phyloP scores from a whole-genome alignment of 2,329 filamentous ascomycete species.

The Cordyceps cicadae region DNA sequence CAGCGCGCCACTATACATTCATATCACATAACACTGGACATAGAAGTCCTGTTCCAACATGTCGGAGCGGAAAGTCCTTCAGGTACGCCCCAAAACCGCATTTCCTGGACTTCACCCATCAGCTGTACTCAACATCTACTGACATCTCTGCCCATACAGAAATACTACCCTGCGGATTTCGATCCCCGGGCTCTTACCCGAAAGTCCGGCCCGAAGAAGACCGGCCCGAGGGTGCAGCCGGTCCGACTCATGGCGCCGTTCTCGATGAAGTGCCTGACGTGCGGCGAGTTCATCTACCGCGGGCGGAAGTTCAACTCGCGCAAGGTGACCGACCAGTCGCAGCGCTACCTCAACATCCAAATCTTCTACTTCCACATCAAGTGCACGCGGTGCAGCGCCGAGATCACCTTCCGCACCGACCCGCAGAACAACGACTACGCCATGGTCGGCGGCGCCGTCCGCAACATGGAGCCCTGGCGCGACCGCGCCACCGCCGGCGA shows the following conservation, averaged over 20 bases:
- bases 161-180: slow-evolving; percentile 71
- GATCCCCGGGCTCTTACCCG: slow-evolving; percentile 75
- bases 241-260: slow-evolving; percentile 69
- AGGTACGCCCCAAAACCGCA: slow-evolving; percentile 17
- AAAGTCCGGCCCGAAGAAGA: slow-evolving; percentile 59
- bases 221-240: slow-evolving; percentile 72
- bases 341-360: slow-evolving; percentile 81
- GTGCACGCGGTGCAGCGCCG: slow-evolving; percentile 75
- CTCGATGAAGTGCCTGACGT: slow-evolving; percentile 36
- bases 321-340: slow-evolving; percentile 81
- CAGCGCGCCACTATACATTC: neutral
- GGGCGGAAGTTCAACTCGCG: slow-evolving; percentile 92
- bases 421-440: slow-evolving; percentile 91
- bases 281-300: slow-evolving; percentile 77
- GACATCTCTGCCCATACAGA: slow-evolving; percentile 22
- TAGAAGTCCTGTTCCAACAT: slow-evolving; percentile 37
- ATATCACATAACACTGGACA: neutral
- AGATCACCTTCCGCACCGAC: slow-evolving; percentile 91
- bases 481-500: slow-evolving; percentile 56
- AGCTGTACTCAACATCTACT: neutral
- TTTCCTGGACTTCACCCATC: neutral
- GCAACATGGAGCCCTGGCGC: slow-evolving; percentile 91
- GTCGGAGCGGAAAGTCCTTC: slow-evolving; percentile 79
- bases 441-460: slow-evolving; percentile 72
- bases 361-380: slow-evolving; percentile 78